Evolutionary conservation across 2,329 filamentous ascomycete species (phyloP).

Genomic region (Diaporthe citri): DNA sequence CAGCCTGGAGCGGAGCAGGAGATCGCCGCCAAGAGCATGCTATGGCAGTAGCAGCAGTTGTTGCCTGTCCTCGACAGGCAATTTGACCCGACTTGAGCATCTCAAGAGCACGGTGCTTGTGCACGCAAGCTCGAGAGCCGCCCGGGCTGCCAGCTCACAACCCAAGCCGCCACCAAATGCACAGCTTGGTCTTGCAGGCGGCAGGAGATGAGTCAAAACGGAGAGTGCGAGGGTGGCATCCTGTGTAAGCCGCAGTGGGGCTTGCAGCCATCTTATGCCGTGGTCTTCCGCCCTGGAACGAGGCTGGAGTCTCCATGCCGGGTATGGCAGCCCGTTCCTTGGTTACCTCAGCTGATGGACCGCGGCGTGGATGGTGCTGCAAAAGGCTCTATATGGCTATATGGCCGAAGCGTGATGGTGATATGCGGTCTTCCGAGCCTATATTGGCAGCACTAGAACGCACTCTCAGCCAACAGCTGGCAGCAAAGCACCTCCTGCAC

Average conservation of each 20-base stretch:
- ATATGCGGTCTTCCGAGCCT: neutral
- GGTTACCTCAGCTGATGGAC: constrained; percentile 7
- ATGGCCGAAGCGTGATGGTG: constrained; percentile 13
- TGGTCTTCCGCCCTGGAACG: constrained; percentile 8
- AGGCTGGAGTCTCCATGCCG: constrained; percentile 10
- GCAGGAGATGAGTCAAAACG: neutral
- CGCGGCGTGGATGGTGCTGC: constrained; percentile 8
- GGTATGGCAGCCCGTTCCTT: constrained; percentile 20
- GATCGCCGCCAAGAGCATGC: constrained; percentile 25
- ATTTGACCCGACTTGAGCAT: neutral
- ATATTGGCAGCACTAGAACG: neutral
- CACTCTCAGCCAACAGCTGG: neutral
- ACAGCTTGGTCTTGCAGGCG: constrained; percentile 3
- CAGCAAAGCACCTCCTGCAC: neutral
- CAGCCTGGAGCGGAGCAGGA: constrained; percentile 22
- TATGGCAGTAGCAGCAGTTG: constrained; percentile 1
- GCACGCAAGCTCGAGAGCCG: constrained; percentile 2
- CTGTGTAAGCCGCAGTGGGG: constrained; percentile 14
- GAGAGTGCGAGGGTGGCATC: neutral
- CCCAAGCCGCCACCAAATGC: neutral
- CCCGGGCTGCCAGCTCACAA: neutral
- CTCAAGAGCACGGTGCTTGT: neutral
- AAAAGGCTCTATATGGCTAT: constrained; percentile 8
- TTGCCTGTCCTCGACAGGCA: constrained; percentile 1
- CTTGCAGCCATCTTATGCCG: constrained; percentile 5